phyloP scores from a whole-genome alignment of 345 rosid species.

The Acer campestre region DNA sequence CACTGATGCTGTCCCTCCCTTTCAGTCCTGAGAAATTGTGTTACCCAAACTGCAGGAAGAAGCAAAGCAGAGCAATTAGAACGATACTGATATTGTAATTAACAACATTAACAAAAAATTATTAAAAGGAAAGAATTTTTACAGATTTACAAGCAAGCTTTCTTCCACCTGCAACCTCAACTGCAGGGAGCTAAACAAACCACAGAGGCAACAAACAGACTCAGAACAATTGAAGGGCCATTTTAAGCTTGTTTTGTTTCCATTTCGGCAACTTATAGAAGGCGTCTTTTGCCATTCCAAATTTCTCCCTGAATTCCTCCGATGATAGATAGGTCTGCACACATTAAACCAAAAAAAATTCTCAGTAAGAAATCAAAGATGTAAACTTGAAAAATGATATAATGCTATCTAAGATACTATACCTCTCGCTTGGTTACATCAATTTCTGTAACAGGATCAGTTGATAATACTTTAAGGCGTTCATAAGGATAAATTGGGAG shows the following conservation, averaged over 20 bases:
- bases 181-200: conserved; percentile 33
- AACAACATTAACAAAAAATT: neutral
- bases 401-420: conserved; percentile 15
- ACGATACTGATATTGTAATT: neutral
- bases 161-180: conserved; percentile 40
- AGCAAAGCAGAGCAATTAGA: conserved; percentile 22
- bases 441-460: conserved; percentile 74
- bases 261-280: conserved; percentile 92
- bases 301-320: conserved; percentile 83
- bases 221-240: conserved; percentile 82
- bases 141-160: conserved; percentile 35
- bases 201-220: conserved; percentile 27
- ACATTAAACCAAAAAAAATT: conserved; percentile 11
- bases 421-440: conserved; percentile 99
- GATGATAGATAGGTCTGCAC: conserved; percentile 77
- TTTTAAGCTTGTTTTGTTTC: conserved; percentile 99
- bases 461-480: conserved; percentile 66
- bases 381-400: neutral
- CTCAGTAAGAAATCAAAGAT: conserved; percentile 1
- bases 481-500: conserved; percentile 77
- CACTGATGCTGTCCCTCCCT: conserved; percentile 93
- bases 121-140: conserved; percentile 18
- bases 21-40: conserved; percentile 35
- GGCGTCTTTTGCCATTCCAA: conserved; percentile 78
- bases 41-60: conserved; percentile 40